Evolutionary conservation across 371 early-diverging fungal genomes (phyloP), one percentile per base, ranked within the genome.

Genomic region (Apophysomyces sp.): DNA sequence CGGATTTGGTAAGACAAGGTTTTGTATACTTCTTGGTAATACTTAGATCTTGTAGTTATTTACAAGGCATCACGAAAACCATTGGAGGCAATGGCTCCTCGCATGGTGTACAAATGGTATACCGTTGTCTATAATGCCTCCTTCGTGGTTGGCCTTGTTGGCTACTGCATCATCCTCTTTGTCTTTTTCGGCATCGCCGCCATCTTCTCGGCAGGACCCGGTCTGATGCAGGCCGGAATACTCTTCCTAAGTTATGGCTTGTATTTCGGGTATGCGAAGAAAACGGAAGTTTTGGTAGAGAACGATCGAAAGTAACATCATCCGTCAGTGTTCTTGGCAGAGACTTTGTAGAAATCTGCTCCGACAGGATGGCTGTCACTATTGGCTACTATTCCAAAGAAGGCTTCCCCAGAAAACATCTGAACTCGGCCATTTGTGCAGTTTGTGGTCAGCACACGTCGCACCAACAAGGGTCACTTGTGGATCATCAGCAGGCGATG

Each of bases 281-380:
- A 58, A 11, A 41, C 16, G 44, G 24, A 16, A 8, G n/a, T 24
- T 13, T 13, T 27, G 34, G 27, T 52, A 6, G 36, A 26, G 52
- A 26, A 37, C 24, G 13, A 16, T 12, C 37, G 31, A 29, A 28
- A 26, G 27, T 21, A 52, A 18, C 27, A 8, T 29, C 53, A 26
- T 61, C 49, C n/a, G 12, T 12, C 59, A 88, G 87, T 57, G 86
- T 89, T 6, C 79, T 93, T 41, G 88, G 91, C 44, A 84, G 93
- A 34, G 93, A 94, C 74, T 88, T 91, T 74, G 95, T 93, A 0
- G 95, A 92, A 63, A 84, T 92, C 21, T 88, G 93, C 51, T 80
- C 89, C 2, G 92, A 92, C 65, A 80, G 89, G 31, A 94, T 94
- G 94, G 93, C 93, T 16, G 72, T 87, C 3, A 86, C 87, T 9